phyloP scores from a whole-genome alignment of 1,139 yeast species.

The Geotrichum reessii region DNA sequence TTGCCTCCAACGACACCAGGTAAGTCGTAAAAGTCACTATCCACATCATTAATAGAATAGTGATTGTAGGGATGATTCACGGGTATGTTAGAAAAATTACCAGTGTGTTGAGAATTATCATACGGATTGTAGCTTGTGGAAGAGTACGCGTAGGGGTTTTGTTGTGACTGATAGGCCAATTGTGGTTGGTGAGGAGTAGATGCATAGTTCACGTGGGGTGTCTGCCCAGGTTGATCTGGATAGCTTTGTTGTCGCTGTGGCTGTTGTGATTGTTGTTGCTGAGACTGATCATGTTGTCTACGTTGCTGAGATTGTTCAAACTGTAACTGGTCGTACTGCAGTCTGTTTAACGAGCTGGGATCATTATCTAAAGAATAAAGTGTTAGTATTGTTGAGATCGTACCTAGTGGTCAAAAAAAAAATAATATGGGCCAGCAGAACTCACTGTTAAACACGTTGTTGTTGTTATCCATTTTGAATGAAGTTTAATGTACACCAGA shows the following conservation, averaged over 20 bases:
- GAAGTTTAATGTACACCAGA: neutral
- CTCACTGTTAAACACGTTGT: neutral
- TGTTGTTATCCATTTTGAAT: neutral
- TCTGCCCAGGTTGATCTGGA: neutral
- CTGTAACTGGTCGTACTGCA: neutral
- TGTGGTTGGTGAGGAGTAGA: neutral
- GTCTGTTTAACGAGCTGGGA: neutral
- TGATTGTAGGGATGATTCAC: slow-evolving; percentile 1
- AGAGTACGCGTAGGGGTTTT: neutral
- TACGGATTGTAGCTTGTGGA: neutral
- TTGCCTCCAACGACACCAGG: neutral
- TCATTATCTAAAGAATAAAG: neutral
- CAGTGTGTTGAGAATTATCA: neutral
- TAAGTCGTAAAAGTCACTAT: slow-evolving; percentile 2
- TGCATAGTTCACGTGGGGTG: neutral
- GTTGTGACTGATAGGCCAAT: neutral
- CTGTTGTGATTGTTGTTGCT: neutral
- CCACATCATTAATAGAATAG: slow-evolving; percentile 1
- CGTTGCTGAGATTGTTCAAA: neutral
- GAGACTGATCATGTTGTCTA: neutral
- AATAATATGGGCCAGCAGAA: neutral
- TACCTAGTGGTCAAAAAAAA: neutral
- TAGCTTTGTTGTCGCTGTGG: neutral
- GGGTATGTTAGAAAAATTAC: neutral
- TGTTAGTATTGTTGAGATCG: neutral